phyloP scores from a whole-genome alignment of 371 early-diverging fungal species.

The Circinella umbellata region DNA sequence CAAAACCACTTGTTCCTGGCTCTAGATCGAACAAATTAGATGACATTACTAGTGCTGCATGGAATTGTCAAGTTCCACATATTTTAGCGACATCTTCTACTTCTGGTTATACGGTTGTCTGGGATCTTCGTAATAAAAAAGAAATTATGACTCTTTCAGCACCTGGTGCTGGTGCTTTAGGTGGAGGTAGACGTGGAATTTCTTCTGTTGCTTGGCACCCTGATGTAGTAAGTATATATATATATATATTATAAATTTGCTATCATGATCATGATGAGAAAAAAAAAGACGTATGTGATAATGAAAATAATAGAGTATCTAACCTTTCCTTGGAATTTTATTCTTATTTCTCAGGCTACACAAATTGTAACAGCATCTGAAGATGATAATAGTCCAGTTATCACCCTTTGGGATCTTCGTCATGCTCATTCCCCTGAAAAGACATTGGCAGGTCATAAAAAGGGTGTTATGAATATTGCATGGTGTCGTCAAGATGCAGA shows the following conservation, averaged over 20 bases:
- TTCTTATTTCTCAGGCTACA: conserved; percentile 68
- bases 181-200: conserved; percentile 69
- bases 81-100: conserved; percentile 92
- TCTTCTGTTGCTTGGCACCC: conserved; percentile 96
- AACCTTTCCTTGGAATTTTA: no score
- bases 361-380: conserved; percentile 91
- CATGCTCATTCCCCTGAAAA: conserved; percentile 92
- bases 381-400: conserved; percentile 87
- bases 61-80: conserved; percentile 94
- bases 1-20: conserved; percentile 90
- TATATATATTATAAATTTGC: background rate
- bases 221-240: conserved; percentile 66
- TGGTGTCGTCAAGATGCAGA: conserved; percentile 95
- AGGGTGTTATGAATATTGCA: conserved; percentile 86
- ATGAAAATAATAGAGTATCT: no score
- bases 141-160: conserved; percentile 85
- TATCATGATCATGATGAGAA: no score
- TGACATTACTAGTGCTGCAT: conserved; percentile 86
- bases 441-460: conserved; percentile 77
- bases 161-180: conserved; percentile 62
- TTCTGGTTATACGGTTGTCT: conserved; percentile 92
- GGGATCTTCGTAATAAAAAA: conserved; percentile 90
- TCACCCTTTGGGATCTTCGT: conserved; percentile 93
- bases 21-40: conserved; percentile 82
- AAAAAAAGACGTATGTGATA: background rate